phyloP scores from a whole-genome alignment of 2,329 filamentous ascomycete species.

The Clonostachys rosea region DNA sequence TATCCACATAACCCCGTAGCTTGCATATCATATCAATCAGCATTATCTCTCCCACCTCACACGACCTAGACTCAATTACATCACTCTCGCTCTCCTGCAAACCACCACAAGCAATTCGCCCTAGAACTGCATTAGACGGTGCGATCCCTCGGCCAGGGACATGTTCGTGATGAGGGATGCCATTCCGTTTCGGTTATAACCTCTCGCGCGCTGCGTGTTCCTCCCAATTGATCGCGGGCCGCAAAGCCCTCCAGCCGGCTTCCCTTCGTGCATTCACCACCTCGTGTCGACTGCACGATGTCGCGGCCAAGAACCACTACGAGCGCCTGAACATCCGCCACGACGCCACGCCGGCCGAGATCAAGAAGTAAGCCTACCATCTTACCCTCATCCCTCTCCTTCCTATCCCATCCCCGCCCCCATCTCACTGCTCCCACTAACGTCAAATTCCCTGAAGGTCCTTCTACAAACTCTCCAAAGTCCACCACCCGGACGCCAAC shows the following conservation, averaged over 20 bases:
- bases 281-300: conserved; percentile 4
- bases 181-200: conserved; percentile 32
- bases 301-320: conserved; percentile 63
- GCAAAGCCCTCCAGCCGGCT: not conserved
- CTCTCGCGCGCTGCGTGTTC: conserved; percentile 7
- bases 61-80: too few relatives aligned
- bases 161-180: conserved; percentile 57
- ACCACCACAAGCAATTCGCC: too few relatives aligned
- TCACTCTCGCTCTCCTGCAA: too few relatives aligned
- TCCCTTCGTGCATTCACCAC: conserved; percentile 6
- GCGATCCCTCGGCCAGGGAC: too few relatives aligned
- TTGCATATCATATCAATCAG: too few relatives aligned
- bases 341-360: conserved; percentile 67
- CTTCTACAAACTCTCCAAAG: conserved; percentile 90
- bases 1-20: too few relatives aligned
- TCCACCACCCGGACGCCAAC: conserved; percentile 90
- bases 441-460: conserved; percentile 32
- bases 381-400: conserved; percentile 3
- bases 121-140: too few relatives aligned
- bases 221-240: conserved; percentile 7
- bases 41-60: too few relatives aligned
- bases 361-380: conserved; percentile 65
- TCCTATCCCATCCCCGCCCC: not conserved
- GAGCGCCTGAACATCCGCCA: conserved; percentile 70
- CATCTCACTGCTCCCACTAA: not conserved